A percentile compares a stretch with the other conserved stretches of the same genome.
Conservation (phyloP, 1,139 yeast genomes). For the Taphrina flavorubra region DNA sequence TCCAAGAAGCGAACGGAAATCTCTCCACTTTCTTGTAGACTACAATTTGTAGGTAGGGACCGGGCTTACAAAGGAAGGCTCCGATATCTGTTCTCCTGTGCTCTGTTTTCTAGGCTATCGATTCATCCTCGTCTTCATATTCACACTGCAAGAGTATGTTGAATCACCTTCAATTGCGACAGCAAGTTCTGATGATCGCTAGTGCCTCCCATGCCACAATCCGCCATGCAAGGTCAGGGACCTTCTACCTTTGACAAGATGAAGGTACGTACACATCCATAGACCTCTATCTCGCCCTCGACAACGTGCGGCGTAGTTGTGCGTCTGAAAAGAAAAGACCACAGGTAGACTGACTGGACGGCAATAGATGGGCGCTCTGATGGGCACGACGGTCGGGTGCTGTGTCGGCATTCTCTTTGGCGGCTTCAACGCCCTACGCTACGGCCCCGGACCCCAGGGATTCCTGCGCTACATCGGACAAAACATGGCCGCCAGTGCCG, state of each 20-base stretch:
- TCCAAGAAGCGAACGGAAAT: not conserved
- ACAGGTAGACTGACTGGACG: no score
- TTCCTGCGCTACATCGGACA: constrained; percentile 95
- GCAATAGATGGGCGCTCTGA: constrained; percentile 90
- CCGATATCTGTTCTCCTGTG: no score
- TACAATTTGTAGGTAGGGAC: not conserved
- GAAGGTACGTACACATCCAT: constrained; percentile 19
- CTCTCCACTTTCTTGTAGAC: constrained; percentile 12
- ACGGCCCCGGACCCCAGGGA: constrained; percentile 99
- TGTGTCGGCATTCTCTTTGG: constrained; percentile 95
- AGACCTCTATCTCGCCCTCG: not conserved
- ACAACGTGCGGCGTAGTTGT: no score
- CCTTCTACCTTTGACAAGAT: constrained; percentile 40
- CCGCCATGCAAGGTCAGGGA: constrained; percentile 36
- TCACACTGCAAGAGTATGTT: not conserved
- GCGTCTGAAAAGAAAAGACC: no score
- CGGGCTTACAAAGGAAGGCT: no score
- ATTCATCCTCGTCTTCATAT: not conserved
- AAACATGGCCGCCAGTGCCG: constrained; percentile 95
- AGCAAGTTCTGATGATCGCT: not conserved
- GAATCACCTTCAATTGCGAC: not conserved
- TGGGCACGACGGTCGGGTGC: constrained; percentile 96
- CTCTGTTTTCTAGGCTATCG: not conserved
- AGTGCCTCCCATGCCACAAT: constrained; percentile 41
- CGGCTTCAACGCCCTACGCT: constrained; percentile 84